phyloP scores from a whole-genome alignment of 1,284 basidiomycete genomes.

The Ganoderma sinense region DNA sequence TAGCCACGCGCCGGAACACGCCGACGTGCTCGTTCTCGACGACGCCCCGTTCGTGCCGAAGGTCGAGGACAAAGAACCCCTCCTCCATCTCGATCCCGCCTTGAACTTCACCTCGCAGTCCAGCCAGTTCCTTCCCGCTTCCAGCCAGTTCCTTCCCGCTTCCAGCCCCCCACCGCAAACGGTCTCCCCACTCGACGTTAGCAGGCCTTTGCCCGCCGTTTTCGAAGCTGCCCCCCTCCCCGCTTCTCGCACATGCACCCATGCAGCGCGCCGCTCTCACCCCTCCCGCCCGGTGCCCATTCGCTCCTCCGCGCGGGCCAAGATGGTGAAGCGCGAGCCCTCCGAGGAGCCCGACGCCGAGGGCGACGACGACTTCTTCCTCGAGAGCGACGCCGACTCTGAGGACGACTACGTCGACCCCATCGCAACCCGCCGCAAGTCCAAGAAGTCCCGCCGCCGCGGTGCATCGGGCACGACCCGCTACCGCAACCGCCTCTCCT shows the following conservation, averaged over 20 bases:
- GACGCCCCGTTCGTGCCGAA: slow-evolving; percentile 1
- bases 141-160: not conserved
- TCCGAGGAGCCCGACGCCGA: slow-evolving; percentile 18
- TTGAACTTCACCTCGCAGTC: not conserved
- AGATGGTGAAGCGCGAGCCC: not conserved
- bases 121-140: not conserved
- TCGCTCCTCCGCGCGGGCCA: slow-evolving; percentile 1
- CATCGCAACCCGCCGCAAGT: not conserved
- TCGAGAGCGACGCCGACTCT: slow-evolving; percentile 25
- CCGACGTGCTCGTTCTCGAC: not conserved
- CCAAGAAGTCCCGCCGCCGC: not conserved
- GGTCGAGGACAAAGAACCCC: slow-evolving; percentile 3
- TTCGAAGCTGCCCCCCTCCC: not conserved
- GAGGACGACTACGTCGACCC: slow-evolving; percentile 28
- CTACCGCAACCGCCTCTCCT: slow-evolving; percentile 13
- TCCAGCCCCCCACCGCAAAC: not conserved
- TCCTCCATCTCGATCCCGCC: not conserved
- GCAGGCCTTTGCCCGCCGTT: not conserved
- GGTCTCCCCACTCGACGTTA: slow-evolving; percentile 13
- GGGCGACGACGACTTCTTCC: slow-evolving; percentile 10
- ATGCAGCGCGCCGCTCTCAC: slow-evolving; percentile 2
- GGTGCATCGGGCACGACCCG: not conserved
- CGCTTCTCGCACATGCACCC: not conserved
- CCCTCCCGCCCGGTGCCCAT: not conserved
- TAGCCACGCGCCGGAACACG: slow-evolving; percentile 3